phyloP scores from a whole-genome alignment of 331 rosid genomes.

The Erythrophleum ivorense region DNA sequence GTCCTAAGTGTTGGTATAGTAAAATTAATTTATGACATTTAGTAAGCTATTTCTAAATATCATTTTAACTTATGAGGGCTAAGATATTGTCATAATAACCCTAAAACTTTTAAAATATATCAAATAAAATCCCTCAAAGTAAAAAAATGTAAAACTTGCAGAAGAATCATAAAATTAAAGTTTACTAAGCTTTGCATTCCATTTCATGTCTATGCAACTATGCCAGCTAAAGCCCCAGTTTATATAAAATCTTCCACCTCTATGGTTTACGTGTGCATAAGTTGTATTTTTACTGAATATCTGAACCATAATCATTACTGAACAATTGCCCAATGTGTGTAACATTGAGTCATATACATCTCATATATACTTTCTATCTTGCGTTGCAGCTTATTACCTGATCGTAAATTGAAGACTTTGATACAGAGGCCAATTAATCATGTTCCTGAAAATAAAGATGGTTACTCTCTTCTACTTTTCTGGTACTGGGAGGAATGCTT shows the following conservation, averaged over 20 bases:
- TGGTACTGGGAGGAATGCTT: constrained; percentile 98
- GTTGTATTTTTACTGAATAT: constrained; percentile 11
- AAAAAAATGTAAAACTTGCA: neutral
- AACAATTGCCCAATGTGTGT: neutral
- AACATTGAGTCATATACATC: constrained; percentile 20
- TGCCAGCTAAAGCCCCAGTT: too few species aligned
- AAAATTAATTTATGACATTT: neutral
- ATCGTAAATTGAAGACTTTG: constrained; percentile 86
- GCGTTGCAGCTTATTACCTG: constrained; percentile 76
- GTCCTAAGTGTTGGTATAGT: too few species aligned
- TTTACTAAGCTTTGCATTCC: neutral
- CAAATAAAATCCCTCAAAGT: neutral
- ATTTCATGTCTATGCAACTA: neutral
- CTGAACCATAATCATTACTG: neutral
- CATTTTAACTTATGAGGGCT: neutral
- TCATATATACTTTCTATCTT: constrained; percentile 24
- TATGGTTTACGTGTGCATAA: constrained; percentile 10
- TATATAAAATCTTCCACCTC: neutral
- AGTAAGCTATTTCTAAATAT: neutral
- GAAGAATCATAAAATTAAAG: neutral
- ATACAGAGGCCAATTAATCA: constrained; percentile 69
- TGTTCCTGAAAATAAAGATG: constrained; percentile 87
- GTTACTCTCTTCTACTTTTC: constrained; percentile 84
- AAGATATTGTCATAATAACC: neutral
- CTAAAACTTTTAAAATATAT: neutral